Evolutionary conservation across 257 asterid genomes (phyloP).

Genomic region (Ocimum tenuiflorum): DNA sequence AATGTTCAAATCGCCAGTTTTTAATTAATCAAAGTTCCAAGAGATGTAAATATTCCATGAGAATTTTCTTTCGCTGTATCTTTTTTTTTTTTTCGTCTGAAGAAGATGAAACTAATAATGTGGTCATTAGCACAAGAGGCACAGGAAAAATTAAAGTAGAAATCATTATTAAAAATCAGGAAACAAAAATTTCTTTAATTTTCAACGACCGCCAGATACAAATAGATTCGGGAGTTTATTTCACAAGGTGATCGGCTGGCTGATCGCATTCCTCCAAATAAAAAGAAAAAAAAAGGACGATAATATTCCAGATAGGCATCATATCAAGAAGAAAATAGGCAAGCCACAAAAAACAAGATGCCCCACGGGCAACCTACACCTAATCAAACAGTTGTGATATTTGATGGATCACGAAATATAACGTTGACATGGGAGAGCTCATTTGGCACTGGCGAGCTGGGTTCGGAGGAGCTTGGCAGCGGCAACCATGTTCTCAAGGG

Average conservation of each 20-base stretch:
- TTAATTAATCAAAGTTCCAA: too few relatives aligned
- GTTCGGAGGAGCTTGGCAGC: conserved; percentile 12
- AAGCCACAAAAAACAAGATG: neutral
- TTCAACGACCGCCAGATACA: neutral
- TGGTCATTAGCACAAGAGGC: too few relatives aligned
- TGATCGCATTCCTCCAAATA: too few relatives aligned
- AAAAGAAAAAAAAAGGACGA: neutral
- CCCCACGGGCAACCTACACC: neutral
- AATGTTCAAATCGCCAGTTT: too few relatives aligned
- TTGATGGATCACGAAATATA: too few relatives aligned
- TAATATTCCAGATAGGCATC: neutral
- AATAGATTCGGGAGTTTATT: too few relatives aligned
- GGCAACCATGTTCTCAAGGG: conserved; percentile 5
- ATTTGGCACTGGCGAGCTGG: conserved; percentile 7
- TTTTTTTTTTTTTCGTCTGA: too few relatives aligned
- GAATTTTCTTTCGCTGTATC: too few relatives aligned
- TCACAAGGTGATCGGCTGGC: too few relatives aligned
- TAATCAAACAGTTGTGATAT: neutral
- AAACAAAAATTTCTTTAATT: neutral
- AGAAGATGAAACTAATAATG: too few relatives aligned
- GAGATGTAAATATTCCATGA: too few relatives aligned
- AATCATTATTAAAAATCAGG: neutral
- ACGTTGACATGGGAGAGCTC: neutral
- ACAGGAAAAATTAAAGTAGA: too few relatives aligned
- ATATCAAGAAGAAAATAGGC: neutral